Evolutionary conservation across 1,284 basidiomycete species (phyloP), one percentile per base, ranked within the genome.

Genomic region (Cystobasidium sp.): DNA sequence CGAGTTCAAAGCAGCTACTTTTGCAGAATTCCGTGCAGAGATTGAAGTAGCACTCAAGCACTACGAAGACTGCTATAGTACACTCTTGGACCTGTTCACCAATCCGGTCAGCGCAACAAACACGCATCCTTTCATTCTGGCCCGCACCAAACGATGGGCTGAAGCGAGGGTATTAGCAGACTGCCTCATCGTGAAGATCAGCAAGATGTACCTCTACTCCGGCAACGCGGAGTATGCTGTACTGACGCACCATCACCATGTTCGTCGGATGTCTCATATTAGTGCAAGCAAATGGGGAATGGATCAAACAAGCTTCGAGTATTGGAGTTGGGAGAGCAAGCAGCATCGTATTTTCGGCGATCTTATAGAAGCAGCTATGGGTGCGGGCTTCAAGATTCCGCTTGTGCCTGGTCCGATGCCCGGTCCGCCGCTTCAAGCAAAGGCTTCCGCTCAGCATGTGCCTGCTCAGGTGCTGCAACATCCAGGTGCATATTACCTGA

Each of bases 131-230:
- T 90, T 92, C 68, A 82, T 97, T 4, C 92, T 92, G 0, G 94
- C 96, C 4, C 87, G 95, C 3, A 97, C 95, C 0, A 98, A 98
- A 81, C 87, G 96, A 41, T 98, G 96, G 95, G 94, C 96, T 3
- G 96, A 99, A 83, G 96, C 94, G 1, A 97, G 97, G 81, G 96
- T 98, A 1, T 86, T 99, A 1, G 92, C 92, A 0, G 96, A 99
- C 80, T 92, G 91, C 78, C 89, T 96, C 74, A 91, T 89, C 75
- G 85, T 95, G 79, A 93, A 94, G 91, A 90, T 96, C 67, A 88
- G 88, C 79, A 94, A 94, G 79, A 84, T 97, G 5, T 91, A 92
- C 79, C 85, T 98, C 6, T 98, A 98, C 83, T 90, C 91, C 77
- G 89, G 89, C 76, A 91, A 94, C 75, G 88, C 91, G 43, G 84